These are phyloP conservation scores for Fusarium tricinctum DNA, from an alignment of 2,329 filamentous ascomycete genomes.

Conservation along the genomic window DNA sequence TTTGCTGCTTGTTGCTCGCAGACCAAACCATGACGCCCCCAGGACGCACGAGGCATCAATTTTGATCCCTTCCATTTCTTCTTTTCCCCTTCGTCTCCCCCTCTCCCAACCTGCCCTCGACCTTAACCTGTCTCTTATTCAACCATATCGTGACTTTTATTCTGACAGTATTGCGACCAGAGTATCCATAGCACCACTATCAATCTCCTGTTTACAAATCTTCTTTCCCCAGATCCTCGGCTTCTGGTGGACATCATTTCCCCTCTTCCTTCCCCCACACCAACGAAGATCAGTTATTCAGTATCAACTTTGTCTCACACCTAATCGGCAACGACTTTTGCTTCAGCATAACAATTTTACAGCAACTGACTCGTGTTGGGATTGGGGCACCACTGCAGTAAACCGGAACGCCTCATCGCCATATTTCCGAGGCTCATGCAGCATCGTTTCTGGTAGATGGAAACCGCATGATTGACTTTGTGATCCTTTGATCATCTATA, in stretches of 20 bases:
- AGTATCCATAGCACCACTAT: conserved; percentile 21
- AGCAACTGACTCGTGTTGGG: not conserved
- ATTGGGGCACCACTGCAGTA: not conserved
- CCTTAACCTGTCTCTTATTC: conserved; percentile 17
- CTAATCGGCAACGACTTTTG: conserved; percentile 17
- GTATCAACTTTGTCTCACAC: conserved; percentile 18
- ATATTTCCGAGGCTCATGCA: conserved; percentile 25
- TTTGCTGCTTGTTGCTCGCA: conserved; percentile 27
- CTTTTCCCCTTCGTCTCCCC: conserved; percentile 40
- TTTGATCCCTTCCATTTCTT: conserved; percentile 38
- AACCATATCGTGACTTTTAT: conserved; percentile 22
- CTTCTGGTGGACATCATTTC: conserved; percentile 27
- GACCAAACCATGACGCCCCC: conserved; percentile 52
- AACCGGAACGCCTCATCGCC: conserved; percentile 1
- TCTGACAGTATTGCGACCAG: not conserved
- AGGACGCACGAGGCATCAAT: conserved; percentile 43
- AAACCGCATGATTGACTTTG: conserved; percentile 41
- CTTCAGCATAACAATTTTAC: conserved; percentile 7
- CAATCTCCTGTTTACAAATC: conserved; percentile 28
- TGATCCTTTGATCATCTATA: conserved; percentile 44
- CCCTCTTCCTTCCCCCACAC: conserved; percentile 37
- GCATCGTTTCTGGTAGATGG: conserved; percentile 34
- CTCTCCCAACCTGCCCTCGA: conserved; percentile 10
- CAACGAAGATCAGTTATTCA: conserved; percentile 35
- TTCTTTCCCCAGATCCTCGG: conserved; percentile 42